Conservation (phyloP, 331 rosid genomes). For the Quercus lobata region DNA sequence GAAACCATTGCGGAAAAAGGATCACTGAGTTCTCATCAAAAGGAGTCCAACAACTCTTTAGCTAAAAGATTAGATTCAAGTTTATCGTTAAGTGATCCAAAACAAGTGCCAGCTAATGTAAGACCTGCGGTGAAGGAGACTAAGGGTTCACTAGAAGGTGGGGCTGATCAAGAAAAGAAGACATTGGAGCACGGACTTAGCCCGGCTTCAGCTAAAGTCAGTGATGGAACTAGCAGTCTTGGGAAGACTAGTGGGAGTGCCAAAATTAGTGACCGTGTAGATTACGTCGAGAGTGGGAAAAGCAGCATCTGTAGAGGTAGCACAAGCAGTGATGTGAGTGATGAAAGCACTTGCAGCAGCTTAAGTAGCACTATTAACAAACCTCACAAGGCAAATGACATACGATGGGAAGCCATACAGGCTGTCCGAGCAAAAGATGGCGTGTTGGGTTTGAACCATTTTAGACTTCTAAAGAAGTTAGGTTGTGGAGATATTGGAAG, state of each 20-base stretch:
- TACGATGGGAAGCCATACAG: slow-evolving; percentile 54
- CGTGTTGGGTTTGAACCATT: slow-evolving; percentile 43
- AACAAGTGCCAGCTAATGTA: slow-evolving; percentile 14
- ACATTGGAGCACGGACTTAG: slow-evolving; percentile 8
- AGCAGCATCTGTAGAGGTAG: slow-evolving; percentile 59
- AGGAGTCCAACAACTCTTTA: slow-evolving; percentile 22
- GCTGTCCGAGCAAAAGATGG: slow-evolving; percentile 45
- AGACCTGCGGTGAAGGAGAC: slow-evolving; percentile 6
- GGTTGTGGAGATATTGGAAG: slow-evolving; percentile 62
- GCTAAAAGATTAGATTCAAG: slow-evolving; percentile 25
- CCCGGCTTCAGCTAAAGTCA: slow-evolving; percentile 25
- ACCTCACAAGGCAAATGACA: slow-evolving; percentile 56
- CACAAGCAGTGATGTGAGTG: slow-evolving; percentile 52
- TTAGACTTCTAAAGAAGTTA: slow-evolving; percentile 48
- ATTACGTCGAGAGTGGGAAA: slow-evolving; percentile 52
- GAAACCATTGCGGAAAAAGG: slow-evolving; percentile 13
- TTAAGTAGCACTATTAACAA: slow-evolving; percentile 48
- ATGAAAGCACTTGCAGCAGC: slow-evolving; percentile 57
- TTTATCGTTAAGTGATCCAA: slow-evolving; percentile 27
- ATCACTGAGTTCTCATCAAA: slow-evolving; percentile 1
- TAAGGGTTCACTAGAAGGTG: slow-evolving; percentile 4
- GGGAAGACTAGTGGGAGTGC: slow-evolving; percentile 46
- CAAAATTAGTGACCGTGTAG: slow-evolving; percentile 31
- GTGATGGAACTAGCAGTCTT: slow-evolving; percentile 34
- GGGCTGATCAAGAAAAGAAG: slow-evolving; percentile 29